phyloP scores from a whole-genome alignment of 768 basidiomycete genomes.

The Rossbeevera mucosa region DNA sequence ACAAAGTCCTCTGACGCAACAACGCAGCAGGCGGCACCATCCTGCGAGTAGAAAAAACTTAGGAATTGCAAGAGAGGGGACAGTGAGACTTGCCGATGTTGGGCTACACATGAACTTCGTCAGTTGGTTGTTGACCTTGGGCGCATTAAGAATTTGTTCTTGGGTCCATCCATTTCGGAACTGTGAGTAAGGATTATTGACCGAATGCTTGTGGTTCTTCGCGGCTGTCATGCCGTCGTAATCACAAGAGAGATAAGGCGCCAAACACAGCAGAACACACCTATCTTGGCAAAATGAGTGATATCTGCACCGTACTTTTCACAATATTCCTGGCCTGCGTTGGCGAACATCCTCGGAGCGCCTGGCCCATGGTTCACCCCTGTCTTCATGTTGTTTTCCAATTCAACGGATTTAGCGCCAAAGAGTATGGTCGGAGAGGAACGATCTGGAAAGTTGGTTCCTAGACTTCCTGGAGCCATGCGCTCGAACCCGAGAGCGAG shows the following conservation, averaged over 20 bases:
- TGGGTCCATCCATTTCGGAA: constrained; percentile 76
- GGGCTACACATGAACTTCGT: constrained; percentile 88
- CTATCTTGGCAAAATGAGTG: constrained; percentile 71
- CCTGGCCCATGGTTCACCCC: constrained; percentile 66
- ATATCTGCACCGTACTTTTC: constrained; percentile 64
- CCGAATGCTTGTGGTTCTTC: constrained; percentile 80
- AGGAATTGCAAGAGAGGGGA: neutral
- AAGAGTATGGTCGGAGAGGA: constrained; percentile 46
- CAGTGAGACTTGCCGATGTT: constrained; percentile 50
- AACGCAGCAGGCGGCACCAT: constrained; percentile 72
- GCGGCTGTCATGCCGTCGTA: constrained; percentile 44
- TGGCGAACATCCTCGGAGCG: constrained; percentile 71
- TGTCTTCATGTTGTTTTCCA: constrained; percentile 41
- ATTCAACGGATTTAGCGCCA: constrained; percentile 37
- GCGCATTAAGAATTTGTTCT: constrained; percentile 62
- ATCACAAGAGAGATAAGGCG: neutral
- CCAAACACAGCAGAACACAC: constrained; percentile 34
- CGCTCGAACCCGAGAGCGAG: constrained; percentile 85
- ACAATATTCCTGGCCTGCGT: constrained; percentile 73
- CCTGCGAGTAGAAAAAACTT: constrained; percentile 35
- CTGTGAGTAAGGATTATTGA: constrained; percentile 83
- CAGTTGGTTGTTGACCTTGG: constrained; percentile 65
- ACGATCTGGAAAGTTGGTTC: constrained; percentile 57
- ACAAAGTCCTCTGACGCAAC: constrained; percentile 80
- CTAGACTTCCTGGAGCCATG: constrained; percentile 72